Conservation (phyloP, 352 stramenopile genomes). For the Globisporangium solare region DNA sequence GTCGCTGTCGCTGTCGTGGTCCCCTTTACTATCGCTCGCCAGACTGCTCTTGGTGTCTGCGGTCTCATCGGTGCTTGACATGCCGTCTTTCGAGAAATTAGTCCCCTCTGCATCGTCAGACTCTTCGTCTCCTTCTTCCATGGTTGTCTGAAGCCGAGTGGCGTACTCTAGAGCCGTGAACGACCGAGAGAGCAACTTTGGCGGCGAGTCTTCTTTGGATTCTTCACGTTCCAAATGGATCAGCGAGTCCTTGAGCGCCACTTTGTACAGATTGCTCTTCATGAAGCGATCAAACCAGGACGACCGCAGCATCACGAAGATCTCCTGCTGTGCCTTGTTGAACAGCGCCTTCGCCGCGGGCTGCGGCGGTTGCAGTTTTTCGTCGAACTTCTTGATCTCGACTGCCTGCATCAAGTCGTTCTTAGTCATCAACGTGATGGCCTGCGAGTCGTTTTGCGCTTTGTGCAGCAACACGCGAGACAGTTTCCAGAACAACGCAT, state of each 20-base stretch:
- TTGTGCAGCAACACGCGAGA: slow-evolving; percentile 64
- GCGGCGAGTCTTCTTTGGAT: slow-evolving; percentile 58
- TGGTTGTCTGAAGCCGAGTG: slow-evolving; percentile 3
- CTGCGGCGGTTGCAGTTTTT: slow-evolving; percentile 35
- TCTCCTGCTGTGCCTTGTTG: slow-evolving; percentile 69
- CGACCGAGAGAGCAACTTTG: slow-evolving; percentile 55
- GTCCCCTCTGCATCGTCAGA: slow-evolving; percentile 8
- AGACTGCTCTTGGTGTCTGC: slow-evolving; percentile 10
- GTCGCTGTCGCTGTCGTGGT: slow-evolving; percentile 33
- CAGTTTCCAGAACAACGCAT: slow-evolving; percentile 64
- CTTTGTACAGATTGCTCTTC: slow-evolving; percentile 79
- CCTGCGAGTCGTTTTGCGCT: slow-evolving; percentile 69
- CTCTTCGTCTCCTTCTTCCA: slow-evolving; percentile 8
- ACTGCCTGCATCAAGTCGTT: slow-evolving; percentile 56
- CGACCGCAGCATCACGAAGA: slow-evolving; percentile 72
- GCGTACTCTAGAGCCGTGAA: slow-evolving; percentile 45
- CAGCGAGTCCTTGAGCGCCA: slow-evolving; percentile 68
- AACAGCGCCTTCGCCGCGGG: slow-evolving; percentile 48
- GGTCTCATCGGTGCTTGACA: slow-evolving; percentile 11
- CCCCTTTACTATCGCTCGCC: slow-evolving; percentile 14
- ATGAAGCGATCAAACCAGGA: slow-evolving; percentile 84
- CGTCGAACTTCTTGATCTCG: slow-evolving; percentile 32
- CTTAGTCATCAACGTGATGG: slow-evolving; percentile 73
- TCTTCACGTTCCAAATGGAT: slow-evolving; percentile 60
- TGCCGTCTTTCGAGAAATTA: slow-evolving; percentile 2